Base-by-base conservation (phyloP, 2,329 filamentous ascomycete genomes). In the Spiromastix sp. region DNA sequence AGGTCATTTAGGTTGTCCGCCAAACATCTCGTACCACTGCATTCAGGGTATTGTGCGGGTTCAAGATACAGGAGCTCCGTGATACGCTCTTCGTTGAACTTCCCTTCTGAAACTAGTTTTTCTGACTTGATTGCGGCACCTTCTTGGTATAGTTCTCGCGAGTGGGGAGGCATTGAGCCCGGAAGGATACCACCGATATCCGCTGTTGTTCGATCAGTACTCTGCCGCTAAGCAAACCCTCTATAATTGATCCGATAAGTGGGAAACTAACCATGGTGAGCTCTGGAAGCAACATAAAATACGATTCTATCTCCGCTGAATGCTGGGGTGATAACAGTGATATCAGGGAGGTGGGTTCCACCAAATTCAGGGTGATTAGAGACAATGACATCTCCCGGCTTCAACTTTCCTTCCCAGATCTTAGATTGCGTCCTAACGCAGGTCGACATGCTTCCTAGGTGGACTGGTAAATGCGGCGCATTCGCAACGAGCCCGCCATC, bases 331-430 rank as follows among this genome's bases (percentile, higher is more conserved):
- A 84, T 69, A 15, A 81, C 78, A 0, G 83, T 91, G 38, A 91
- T 84, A 50, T 91, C 83, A 1, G 83, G 84, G 17, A 91, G 61
- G 63, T 91, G 84, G 0, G 85, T 93, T 26, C 84, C 84, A 21
- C 84, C 84, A 49, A 79, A 87, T 54, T 85, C 84, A 1, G 84
- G 84, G 50, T 91, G 84, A 48, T 91, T 91, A 1, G 81, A 83
- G 4, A 89, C 81, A 27, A 91, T 71, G 0, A 91, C 84, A 54
- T 91, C 84, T 20, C 84, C 84, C 38, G 72, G 77, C 48, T 83
- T 81, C 34, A 91, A 63, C 45, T 80, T 84, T 4, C 80, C 81
- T 47, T 77, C 71, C 82, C 83, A 91, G 38, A 87, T 84, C 45
- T 77, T 72, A 1, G 81, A 78, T 59, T 86, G 81, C 21, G 79